Evolutionary conservation across 2,329 filamentous ascomycete genomes (phyloP), one percentile per base, ranked within the genome.

Genomic region (Didymella pinodella): DNA sequence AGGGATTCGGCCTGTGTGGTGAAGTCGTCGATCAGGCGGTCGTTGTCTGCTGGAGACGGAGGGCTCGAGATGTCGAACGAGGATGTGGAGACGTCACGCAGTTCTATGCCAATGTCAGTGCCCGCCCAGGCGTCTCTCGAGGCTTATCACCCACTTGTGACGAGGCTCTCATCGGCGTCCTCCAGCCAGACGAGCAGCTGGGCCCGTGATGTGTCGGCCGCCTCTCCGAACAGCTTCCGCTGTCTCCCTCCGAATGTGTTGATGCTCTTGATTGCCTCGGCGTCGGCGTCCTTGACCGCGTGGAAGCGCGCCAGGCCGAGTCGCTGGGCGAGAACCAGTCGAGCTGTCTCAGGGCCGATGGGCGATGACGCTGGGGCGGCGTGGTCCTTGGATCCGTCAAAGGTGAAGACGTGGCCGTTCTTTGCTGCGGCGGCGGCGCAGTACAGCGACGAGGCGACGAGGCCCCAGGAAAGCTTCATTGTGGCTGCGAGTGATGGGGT

Each of bases 291-390:
- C 57, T 78, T 74, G 47, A 82, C 69, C 25, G 74, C 69, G 64
- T 84, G 82, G 71, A 79, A 84, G 53, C 79, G 76, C 52, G 82
- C 80, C 32, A 84, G 73, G 18, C 82, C 82, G 26, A 83, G 77
- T 66, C 82, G 74, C 70, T 83, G 80, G 48, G 83, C 82, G 59
- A 85, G 68, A 48, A 84, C 78, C 57, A 84, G 70, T 69, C 82
- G 77, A 64, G 83, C 81, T 38, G 79, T 78, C 54, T 79, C 75
- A 16, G 81, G 77, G 65, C 56, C 68, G 59, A 78, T 63, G 28
- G 68, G 65, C 36, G 73, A 63, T 53, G 58, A 61, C 58, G 53
- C 44, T 25, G 65, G 48, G 45, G 59, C 59, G 56, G 65, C 56
- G 38, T 59, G 50, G 50, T 55, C 32, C n/a, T 49, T 18, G 40